Conservation (phyloP, 2,329 filamentous ascomycete species). For the Colletotrichum sp. region DNA sequence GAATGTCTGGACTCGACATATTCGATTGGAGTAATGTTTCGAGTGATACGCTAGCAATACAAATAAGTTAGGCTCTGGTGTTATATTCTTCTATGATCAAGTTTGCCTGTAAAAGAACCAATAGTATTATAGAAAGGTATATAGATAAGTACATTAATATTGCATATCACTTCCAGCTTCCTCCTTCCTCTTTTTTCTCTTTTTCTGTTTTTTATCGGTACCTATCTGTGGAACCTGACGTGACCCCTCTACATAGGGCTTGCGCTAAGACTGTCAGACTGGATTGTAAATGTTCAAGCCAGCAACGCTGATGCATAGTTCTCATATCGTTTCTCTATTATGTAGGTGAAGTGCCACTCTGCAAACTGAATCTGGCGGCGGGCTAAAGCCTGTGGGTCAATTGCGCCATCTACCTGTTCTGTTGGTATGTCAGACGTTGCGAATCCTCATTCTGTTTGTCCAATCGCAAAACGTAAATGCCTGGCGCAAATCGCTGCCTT, state of each 20-base stretch:
- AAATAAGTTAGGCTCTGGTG: neutral
- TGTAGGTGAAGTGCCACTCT: neutral
- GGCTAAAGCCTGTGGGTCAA: accelerated
- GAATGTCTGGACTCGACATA: accelerated
- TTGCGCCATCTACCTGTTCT: neutral
- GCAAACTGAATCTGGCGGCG: neutral
- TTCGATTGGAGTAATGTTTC: accelerated
- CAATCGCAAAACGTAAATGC: neutral
- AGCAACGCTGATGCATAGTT: neutral
- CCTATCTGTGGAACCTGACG: neutral
- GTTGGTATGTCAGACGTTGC: accelerated
- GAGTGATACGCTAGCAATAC: accelerated
- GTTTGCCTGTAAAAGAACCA: accelerated
- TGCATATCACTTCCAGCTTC: too few relatives aligned
- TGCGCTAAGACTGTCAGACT: accelerated
- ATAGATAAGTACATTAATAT: too few relatives aligned
- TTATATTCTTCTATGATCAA: neutral
- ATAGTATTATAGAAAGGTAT: neutral
- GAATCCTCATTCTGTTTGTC: neutral
- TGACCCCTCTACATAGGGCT: neutral
- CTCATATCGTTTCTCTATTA: neutral
- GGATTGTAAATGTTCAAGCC: neutral
- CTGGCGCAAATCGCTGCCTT: accelerated
- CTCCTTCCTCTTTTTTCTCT: too few relatives aligned
- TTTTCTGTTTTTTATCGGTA: neutral